Conservation (phyloP, 495 filamentous ascomycete genomes). For the Neurospora sp. region DNA sequence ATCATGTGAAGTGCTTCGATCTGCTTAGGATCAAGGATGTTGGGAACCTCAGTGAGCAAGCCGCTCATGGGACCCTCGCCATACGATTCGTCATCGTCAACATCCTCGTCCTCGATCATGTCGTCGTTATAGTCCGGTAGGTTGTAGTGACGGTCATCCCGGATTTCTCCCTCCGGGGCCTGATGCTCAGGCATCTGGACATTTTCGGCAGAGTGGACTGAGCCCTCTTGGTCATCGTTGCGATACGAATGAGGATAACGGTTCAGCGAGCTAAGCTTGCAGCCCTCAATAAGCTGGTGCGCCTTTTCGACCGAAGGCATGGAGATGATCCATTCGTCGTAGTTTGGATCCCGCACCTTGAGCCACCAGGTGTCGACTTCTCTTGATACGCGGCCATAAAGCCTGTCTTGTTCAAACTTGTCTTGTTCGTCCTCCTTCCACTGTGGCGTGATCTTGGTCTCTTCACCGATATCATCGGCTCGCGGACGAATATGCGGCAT, state of each 20-base stretch:
- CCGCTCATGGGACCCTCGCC: conserved; percentile 79
- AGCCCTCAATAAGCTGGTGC: conserved; percentile 36
- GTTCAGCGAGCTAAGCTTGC: conserved; percentile 36
- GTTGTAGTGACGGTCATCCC: conserved; percentile 27
- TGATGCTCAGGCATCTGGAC: conserved; percentile 33
- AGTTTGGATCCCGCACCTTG: conserved; percentile 41
- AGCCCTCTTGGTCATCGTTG: conserved; percentile 60
- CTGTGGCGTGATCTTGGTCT: conserved; percentile 22
- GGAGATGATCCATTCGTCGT: conserved; percentile 40
- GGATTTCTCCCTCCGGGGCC: conserved; percentile 36
- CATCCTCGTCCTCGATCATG: conserved; percentile 57
- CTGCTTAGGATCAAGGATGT: conserved; percentile 83
- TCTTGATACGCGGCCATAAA: conserved; percentile 44
- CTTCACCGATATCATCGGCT: conserved; percentile 21
- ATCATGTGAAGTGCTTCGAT: conserved; percentile 95
- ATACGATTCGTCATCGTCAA: conserved; percentile 71
- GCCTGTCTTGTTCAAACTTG: conserved; percentile 41
- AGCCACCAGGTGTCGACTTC: conserved; percentile 50
- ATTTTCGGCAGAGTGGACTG: conserved; percentile 27
- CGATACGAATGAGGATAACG: conserved; percentile 37
- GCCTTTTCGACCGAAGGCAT: conserved; percentile 44
- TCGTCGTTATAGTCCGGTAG: conserved; percentile 36
- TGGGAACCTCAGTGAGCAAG: conserved; percentile 83
- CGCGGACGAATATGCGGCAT: conserved; percentile 22
- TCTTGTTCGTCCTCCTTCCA: conserved; percentile 36